These are phyloP conservation scores for Rhododendron mucronatum DNA, from an alignment of 148 eudicot species.

Conservation along the genomic window DNA sequence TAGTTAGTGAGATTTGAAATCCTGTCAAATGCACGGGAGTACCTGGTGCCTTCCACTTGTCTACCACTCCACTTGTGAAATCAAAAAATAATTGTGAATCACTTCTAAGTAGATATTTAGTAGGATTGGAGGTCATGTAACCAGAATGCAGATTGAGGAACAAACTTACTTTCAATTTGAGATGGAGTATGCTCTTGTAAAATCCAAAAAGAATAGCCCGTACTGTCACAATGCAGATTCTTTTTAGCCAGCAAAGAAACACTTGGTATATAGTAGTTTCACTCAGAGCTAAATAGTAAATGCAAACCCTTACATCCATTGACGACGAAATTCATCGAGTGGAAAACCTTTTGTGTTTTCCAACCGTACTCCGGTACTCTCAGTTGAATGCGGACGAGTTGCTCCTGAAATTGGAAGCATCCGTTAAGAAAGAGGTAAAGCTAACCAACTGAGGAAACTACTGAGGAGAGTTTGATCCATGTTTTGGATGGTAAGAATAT, in stretches of 20 bases:
- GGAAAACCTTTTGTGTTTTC: conserved; percentile 85
- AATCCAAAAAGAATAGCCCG: conserved; percentile 61
- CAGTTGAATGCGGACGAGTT: conserved; percentile 61
- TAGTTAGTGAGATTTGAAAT: too few species aligned
- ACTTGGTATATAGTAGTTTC: background rate
- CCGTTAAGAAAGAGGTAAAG: background rate
- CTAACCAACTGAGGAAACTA: background rate
- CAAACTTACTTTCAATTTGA: conserved; percentile 38
- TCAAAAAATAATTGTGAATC: background rate
- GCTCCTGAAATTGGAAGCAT: conserved; percentile 39
- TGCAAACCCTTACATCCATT: conserved; percentile 55
- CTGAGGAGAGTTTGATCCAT: background rate
- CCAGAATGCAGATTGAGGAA: conserved; percentile 1
- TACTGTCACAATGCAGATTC: conserved; percentile 26
- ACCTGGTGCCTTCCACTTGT: too few species aligned
- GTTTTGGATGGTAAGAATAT: background rate
- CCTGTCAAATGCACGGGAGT: too few species aligned
- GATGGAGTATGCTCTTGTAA: conserved; percentile 36
- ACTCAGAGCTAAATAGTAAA: conserved; percentile 5
- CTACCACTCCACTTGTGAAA: background rate
- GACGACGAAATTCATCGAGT: conserved; percentile 71
- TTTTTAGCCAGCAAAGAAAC: background rate
- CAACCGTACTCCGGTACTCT: conserved; percentile 74
- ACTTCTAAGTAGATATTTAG: background rate
- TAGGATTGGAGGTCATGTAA: background rate